These are phyloP conservation scores for Diutina neorugosa DNA, from an alignment of 1,139 yeast genomes.

Conservation along the genomic window DNA sequence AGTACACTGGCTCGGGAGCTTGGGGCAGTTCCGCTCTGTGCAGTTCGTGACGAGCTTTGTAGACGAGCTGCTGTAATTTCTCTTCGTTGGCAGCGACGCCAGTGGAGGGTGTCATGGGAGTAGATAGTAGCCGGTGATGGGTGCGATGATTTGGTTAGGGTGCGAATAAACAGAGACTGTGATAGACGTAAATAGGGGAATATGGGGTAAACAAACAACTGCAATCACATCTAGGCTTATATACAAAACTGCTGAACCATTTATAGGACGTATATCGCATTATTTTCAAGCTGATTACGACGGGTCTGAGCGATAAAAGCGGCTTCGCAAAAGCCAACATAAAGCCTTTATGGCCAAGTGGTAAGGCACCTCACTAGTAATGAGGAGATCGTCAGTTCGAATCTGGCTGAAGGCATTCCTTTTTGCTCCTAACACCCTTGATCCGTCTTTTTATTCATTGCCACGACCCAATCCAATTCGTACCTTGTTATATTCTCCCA, in stretches of 20 bases:
- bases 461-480: too few relatives aligned
- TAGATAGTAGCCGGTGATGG: neutral
- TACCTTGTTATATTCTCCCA: too few relatives aligned
- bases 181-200: neutral
- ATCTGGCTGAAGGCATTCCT: conserved; percentile 62
- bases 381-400: conserved; percentile 87
- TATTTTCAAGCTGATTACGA: too few relatives aligned
- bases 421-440: conserved; percentile 10
- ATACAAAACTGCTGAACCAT: too few relatives aligned
- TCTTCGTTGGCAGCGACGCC: neutral
- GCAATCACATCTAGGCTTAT: too few relatives aligned
- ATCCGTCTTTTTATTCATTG: too few relatives aligned
- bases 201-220: neutral
- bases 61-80: neutral
- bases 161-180: neutral
- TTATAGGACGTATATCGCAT: too few relatives aligned
- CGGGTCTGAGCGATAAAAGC: neutral
- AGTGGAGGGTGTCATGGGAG: neutral
- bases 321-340: neutral
- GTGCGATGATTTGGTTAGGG: neutral
- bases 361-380: conserved; percentile 90
- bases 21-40: neutral
- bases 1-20: neutral
- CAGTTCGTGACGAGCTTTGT: neutral
- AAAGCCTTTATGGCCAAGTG: conserved; percentile 43